These are phyloP conservation scores for Exutisphaerella laricina DNA, from an alignment of 2,329 filamentous ascomycete species.

Conservation along the genomic window DNA sequence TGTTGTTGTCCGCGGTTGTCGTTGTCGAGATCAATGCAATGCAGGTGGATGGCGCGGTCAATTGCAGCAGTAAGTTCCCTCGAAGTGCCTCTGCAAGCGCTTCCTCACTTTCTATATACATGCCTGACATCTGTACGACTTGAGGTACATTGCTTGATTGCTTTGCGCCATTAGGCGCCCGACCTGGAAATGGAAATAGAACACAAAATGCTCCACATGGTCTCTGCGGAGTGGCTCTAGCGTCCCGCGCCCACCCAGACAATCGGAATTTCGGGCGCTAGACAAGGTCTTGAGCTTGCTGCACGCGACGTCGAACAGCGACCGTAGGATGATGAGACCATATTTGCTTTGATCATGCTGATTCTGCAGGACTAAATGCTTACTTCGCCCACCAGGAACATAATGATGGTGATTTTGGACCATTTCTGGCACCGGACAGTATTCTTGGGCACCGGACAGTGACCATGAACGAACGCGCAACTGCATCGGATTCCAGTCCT, in stretches of 20 bases:
- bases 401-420: no score
- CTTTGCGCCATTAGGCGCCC: conserved; percentile 16
- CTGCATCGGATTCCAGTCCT: neutral
- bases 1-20: neutral
- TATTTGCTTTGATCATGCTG: no score
- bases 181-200: conserved; percentile 19
- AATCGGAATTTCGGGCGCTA: conserved; percentile 3
- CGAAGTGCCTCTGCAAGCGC: conserved; percentile 7
- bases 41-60: neutral
- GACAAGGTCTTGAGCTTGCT: neutral
- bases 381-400: no score
- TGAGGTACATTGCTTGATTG: conserved; percentile 11
- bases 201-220: conserved; percentile 14
- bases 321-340: no score
- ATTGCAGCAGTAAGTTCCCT: neutral
- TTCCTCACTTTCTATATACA: conserved; percentile 26
- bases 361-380: no score
- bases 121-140: conserved; percentile 23
- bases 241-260: neutral
- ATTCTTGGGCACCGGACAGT: neutral
- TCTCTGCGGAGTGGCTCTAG: neutral
- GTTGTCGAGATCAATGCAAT: neutral
- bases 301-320: conserved; percentile 5
- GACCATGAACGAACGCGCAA: neutral
- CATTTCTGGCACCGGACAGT: no score